Evolutionary conservation across 306 rosid species (phyloP), one percentile per base, ranked within the genome.

Genomic region (Cucurbita argyrosperma): DNA sequence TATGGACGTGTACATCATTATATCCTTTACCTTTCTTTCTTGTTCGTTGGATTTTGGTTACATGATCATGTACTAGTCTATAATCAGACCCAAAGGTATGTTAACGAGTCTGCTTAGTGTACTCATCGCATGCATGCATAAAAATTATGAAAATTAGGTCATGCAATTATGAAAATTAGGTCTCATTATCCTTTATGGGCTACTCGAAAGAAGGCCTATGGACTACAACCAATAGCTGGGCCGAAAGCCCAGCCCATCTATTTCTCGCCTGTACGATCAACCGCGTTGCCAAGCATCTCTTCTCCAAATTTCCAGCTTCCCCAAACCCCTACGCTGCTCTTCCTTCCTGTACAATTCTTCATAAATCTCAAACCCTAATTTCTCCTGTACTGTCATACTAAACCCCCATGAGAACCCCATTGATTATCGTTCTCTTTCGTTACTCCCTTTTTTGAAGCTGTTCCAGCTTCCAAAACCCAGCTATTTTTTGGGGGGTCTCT

Each of bases 291-390:
- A 37, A 68, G 57, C 74, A 49, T 68, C 21, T 47, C 55, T 66
- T 46, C 55, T 49, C 74, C 74, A 46, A 64, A 47, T 26, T 47
- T 30, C 58, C 57, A 55, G 76, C 46, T 39, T 40, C 49, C 50
- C 19, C 35, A 56, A 72, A 39, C 62, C 26, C 63, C 76, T 45
- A 10, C 10, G 1, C 43, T 56, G 18, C 35, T 72, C 64, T 37
- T 23, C 11, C 62, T 30, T 51, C 75, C 30, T 51, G 2, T 49
- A 8, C 45, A 38, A 37, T 30, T 16, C 61, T 35, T 35, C 23
- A 50, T 14, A 56, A 72, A 38, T 72, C 64, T 72, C 76, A 72
- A 72, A 72, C 76, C 76, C 76, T 72, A 56, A 54, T 72, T 72
- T 52, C 64, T 54, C 51, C 39, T 52, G 0, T 45, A 21, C 40